These are phyloP conservation scores for Podila verticillata DNA, from an alignment of 192 early-diverging fungal species.

Conservation along the genomic window DNA sequence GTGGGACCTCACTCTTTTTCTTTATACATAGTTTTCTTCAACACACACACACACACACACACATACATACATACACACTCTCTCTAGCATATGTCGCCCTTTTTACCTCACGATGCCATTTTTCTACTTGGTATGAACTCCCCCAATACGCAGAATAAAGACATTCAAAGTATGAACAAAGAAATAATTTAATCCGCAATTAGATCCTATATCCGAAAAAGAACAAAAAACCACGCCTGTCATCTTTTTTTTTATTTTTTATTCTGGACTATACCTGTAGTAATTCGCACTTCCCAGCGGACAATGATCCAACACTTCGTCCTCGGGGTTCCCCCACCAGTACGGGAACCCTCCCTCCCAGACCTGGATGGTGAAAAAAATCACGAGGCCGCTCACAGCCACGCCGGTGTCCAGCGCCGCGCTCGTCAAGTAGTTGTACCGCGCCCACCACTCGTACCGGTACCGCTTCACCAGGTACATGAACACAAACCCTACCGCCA, in stretches of 20 bases:
- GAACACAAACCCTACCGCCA: constrained; percentile 65
- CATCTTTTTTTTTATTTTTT: not conserved
- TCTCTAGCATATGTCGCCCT: not conserved
- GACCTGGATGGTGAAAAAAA: constrained; percentile 50
- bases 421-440: constrained; percentile 58
- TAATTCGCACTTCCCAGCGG: not conserved
- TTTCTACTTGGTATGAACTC: not conserved
- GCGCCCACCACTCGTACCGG: constrained; percentile 66
- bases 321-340: constrained; percentile 28
- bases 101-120: not conserved
- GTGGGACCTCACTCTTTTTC: too few relatives aligned
- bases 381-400: constrained; percentile 26
- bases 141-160: too few relatives aligned
- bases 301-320: not conserved
- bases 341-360: constrained; percentile 1
- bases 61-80: not conserved
- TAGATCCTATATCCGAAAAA: too few relatives aligned
- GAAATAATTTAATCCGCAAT: too few relatives aligned
- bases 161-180: too few relatives aligned
- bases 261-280: not conserved
- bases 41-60: not conserved
- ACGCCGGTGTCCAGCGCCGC: constrained; percentile 58
- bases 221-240: too few relatives aligned
- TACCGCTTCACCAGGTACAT: constrained; percentile 73
- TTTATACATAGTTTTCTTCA: too few relatives aligned